Base-by-base conservation (phyloP, 108 stramenopile genomes). In the Stephanodiscus triporus region DNA sequence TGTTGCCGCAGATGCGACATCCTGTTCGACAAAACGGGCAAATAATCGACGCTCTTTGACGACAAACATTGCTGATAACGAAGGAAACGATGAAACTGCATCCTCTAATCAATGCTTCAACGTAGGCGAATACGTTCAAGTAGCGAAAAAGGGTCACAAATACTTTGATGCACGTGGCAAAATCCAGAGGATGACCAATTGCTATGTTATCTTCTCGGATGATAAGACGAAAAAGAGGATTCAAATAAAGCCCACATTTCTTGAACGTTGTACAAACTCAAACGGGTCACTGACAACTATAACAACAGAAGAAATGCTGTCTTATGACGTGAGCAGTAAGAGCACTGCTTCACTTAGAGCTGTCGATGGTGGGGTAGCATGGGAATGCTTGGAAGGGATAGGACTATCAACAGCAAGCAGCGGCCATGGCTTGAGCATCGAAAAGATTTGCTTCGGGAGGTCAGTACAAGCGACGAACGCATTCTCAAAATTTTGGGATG, bases 161-260 rank as follows among this genome's bases (percentile, higher is more conserved):
- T 17, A n/a, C 56, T 57, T 13, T 57, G 27, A 32, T 17, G 26
- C 8, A 29, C 13, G 4, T 26, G 56, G 70, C 0, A 20, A 14
- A 19, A 62, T 62, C 36, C 4, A 62, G 0, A 62, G 9, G 61
- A 34, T 7, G 9, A 66, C 65, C 11, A 38, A 49, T 22, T 50
- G 32, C 34, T 67, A 22, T 34, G 66, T 67, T 11, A 38, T 34
- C 34, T 67, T 67, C n/a, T 38, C 0, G 1, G 66, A 67, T 2
- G 37, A 51, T 2, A 54, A 9, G 0, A 67, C 51, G 7, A 55
- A 67, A n/a, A 6, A 19, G 36, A 54, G 9, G 24, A 34, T 67
- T 4, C 29, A 67, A n/a, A 67, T 67, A 49, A 40, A 36, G 50
- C 53, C 51, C 0, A 14, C 4, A 32, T 67, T 36, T 23, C 22